Evolutionary conservation across 2,329 filamentous ascomycete genomes (phyloP), one percentile per base, ranked within the genome.

Genomic region (Beauveria asiatica): DNA sequence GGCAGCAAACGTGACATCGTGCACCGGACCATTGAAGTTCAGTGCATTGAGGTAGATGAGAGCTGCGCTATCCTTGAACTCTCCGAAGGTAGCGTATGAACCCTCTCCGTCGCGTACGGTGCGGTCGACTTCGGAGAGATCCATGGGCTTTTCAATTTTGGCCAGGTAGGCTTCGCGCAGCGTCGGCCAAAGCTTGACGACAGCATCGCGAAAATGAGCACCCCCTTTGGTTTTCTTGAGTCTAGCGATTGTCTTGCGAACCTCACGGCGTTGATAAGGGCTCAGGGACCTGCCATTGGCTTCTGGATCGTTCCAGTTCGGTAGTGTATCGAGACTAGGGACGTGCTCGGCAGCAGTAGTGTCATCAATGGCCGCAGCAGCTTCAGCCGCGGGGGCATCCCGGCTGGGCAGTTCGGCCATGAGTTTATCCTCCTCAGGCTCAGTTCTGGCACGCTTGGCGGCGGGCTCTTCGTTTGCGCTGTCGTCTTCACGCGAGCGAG

Each of bases 151-250:
- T 42, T 85, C 83, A 65, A 97, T 76, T 63, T 77, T 85, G 41
- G 87, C 78, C 1, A 83, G 77, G 64, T 88, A 89, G 64, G 91
- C 89, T 2, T 84, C 85, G 59, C 90, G 91, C 45, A 97, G 84
- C 30, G 77, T 79, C 45, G 96, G 82, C 73, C 88, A 90, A 25
- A 93, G 76, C 44, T 81, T 83, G 70, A 90, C 82, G 8, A 97
- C 94, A 0, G 94, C 87, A 46, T 86, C 81, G 64, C 84, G 81
- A 76, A 96, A 97, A 59, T 87, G 83, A 7, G 76, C 75, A 2
- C 93, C 90, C 62, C 87, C 84, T 70, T 93, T 91, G 51, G 90
- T 92, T 74, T 96, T 94, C 76, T 95, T 96, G 60, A 93, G 80
- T 57, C 87, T 86, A 37, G 85, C 87, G 56, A 93, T 76, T 37